A percentile compares a stretch with the other conserved stretches of the same genome.
Evolutionary conservation across 257 asterid species (phyloP).

Genomic region (Cynanchum wilfordii): DNA sequence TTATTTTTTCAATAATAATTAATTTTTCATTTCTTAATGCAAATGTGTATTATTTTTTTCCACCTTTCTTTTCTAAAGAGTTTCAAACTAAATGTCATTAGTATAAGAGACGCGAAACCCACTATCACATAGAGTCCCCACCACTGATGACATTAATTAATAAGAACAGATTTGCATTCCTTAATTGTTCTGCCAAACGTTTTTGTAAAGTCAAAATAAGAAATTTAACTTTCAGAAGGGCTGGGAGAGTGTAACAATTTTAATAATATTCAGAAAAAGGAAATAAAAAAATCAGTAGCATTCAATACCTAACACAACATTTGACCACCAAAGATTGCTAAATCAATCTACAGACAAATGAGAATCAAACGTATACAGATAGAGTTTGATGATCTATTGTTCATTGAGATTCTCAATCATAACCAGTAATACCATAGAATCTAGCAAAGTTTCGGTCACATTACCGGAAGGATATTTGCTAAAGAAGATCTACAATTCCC

Average conservation of each 20-base stretch:
- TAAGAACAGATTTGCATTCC: too few relatives aligned
- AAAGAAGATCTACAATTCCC: conserved; percentile 97
- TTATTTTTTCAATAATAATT: too few relatives aligned
- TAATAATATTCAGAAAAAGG: not conserved
- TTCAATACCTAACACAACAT: conserved; percentile 45
- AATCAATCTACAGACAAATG: conserved; percentile 68
- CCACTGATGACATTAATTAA: too few relatives aligned
- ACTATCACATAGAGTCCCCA: too few relatives aligned
- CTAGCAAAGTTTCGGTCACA: not conserved
- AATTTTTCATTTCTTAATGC: not conserved
- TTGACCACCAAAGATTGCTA: conserved; percentile 72
- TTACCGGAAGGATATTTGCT: conserved; percentile 91
- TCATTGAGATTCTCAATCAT: not conserved
- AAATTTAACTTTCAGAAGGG: not conserved
- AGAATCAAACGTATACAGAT: conserved; percentile 20
- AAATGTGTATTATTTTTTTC: too few relatives aligned
- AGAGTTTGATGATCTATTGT: not conserved
- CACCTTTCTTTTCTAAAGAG: too few relatives aligned
- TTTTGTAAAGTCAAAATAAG: not conserved
- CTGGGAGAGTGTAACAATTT: not conserved
- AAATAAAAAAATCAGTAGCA: not conserved
- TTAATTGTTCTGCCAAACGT: not conserved
- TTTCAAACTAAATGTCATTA: too few relatives aligned
- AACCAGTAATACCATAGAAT: not conserved
- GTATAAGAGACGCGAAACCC: too few relatives aligned